Conservation (phyloP, 331 rosid species). For the Erythrophleum ivorense region DNA sequence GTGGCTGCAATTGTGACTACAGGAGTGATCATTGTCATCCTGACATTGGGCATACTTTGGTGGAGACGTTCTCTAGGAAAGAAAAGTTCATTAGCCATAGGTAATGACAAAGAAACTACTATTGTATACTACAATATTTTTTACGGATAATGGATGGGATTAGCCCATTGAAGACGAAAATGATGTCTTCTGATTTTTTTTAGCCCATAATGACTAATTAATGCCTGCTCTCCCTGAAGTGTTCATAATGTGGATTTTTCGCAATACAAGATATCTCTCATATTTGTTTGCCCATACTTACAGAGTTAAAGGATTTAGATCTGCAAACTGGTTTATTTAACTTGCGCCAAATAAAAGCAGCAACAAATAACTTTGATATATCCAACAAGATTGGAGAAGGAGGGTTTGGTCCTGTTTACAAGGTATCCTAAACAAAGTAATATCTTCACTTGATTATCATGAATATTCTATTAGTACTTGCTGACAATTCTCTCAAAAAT, state of each 20-base stretch:
- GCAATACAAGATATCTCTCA: neutral
- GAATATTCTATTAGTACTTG: neutral
- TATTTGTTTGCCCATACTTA: slow-evolving; percentile 1
- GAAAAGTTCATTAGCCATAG: slow-evolving; percentile 47
- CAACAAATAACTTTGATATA: no score
- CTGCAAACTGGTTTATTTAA: no score
- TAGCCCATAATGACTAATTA: no score
- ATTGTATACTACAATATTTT: neutral
- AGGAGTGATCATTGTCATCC: slow-evolving; percentile 38
- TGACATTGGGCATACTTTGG: slow-evolving; percentile 46
- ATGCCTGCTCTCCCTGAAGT: no score
- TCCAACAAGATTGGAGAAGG: no score
- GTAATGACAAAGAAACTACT: slow-evolving; percentile 41
- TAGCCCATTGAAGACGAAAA: no score
- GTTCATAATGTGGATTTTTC: no score
- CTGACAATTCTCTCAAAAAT: slow-evolving; percentile 8
- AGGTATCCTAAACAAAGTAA: slow-evolving; percentile 40
- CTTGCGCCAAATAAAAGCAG: no score
- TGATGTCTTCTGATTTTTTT: no score
- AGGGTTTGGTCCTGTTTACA: no score
- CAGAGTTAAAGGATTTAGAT: slow-evolving; percentile 59
- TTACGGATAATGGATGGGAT: no score
- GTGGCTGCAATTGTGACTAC: slow-evolving; percentile 55
- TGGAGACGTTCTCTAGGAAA: slow-evolving; percentile 49
- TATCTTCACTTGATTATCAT: neutral